Evolutionary conservation across 768 basidiomycete genomes (phyloP).

Genomic region (Mycena galericulata): DNA sequence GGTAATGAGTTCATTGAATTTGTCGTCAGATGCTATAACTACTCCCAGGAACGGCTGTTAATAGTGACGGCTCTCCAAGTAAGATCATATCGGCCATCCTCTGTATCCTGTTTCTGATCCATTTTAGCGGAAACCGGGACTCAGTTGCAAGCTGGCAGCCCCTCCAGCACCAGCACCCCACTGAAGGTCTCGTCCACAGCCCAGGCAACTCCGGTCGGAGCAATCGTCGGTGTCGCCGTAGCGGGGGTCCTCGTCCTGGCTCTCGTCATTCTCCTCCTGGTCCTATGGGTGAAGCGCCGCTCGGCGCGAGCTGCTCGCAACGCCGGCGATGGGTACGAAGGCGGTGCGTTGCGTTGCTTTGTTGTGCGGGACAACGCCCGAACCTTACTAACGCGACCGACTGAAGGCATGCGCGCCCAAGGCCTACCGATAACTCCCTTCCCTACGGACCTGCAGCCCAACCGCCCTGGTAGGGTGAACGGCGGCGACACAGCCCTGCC

Average conservation of each 20-base stretch:
- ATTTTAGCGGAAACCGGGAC: background rate
- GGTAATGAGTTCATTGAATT: background rate
- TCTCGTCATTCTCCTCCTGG: background rate
- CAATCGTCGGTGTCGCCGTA: constrained; percentile 8
- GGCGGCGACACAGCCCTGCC: background rate
- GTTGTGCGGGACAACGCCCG: background rate
- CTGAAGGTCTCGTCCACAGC: background rate
- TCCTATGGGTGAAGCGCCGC: constrained; percentile 10
- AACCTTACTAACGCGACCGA: background rate
- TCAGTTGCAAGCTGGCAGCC: background rate
- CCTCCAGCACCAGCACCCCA: background rate
- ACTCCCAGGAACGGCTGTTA: background rate
- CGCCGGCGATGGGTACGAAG: background rate
- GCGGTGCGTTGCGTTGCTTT: constrained; percentile 6
- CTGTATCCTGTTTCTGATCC: background rate
- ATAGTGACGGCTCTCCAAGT: constrained; percentile 3
- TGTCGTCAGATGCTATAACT: background rate
- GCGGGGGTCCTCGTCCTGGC: constrained; percentile 3
- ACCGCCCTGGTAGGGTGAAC: constrained; percentile 3
- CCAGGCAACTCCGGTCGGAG: background rate
- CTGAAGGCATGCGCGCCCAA: background rate
- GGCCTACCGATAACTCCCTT: background rate
- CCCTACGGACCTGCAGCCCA: constrained; percentile 12
- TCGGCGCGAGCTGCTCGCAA: background rate
- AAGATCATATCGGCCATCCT: background rate